Conservation (phyloP, 352 stramenopile genomes). For the Phytophthora idaei region DNA sequence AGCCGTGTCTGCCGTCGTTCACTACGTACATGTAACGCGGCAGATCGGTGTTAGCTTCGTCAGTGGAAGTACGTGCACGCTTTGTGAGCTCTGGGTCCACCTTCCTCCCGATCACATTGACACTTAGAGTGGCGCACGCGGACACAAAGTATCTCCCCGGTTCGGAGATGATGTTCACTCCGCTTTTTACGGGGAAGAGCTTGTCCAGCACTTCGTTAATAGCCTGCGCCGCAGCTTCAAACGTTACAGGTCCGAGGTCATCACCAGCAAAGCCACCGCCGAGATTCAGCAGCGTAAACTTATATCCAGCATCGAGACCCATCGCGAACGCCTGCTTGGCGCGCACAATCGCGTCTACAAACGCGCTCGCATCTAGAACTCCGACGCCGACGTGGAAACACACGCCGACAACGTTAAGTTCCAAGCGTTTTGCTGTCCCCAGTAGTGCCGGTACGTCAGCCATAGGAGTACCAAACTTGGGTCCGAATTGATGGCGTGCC, state of each 20-base stretch:
- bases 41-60: conserved; percentile 21
- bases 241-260: conserved; percentile 47
- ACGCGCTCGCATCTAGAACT: conserved; percentile 72
- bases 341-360: conserved; percentile 77
- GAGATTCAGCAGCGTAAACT: conserved; percentile 85
- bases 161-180: conserved; percentile 88
- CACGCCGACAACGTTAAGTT: conserved; percentile 80
- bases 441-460: conserved; percentile 67
- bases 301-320: conserved; percentile 55
- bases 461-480: conserved; percentile 84
- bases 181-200: conserved; percentile 46
- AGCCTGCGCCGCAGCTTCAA: conserved; percentile 45
- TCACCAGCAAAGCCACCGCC: conserved; percentile 85
- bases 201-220: conserved; percentile 51
- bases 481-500: conserved; percentile 72
- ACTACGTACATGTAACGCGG: conserved; percentile 63
- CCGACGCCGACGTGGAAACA: conserved; percentile 91
- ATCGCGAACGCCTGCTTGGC: conserved; percentile 72
- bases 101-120: conserved; percentile 75
- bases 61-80: conserved; percentile 8
- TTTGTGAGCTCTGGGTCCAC: conserved; percentile 37
- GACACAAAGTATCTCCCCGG: conserved; percentile 89
- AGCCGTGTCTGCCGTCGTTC: conserved; percentile 54
- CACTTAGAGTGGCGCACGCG: conserved; percentile 66
- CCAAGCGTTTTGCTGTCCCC: conserved; percentile 53